Conservation (phyloP, 2,329 filamentous ascomycete species). For the Arachnopeziza araneosa region DNA sequence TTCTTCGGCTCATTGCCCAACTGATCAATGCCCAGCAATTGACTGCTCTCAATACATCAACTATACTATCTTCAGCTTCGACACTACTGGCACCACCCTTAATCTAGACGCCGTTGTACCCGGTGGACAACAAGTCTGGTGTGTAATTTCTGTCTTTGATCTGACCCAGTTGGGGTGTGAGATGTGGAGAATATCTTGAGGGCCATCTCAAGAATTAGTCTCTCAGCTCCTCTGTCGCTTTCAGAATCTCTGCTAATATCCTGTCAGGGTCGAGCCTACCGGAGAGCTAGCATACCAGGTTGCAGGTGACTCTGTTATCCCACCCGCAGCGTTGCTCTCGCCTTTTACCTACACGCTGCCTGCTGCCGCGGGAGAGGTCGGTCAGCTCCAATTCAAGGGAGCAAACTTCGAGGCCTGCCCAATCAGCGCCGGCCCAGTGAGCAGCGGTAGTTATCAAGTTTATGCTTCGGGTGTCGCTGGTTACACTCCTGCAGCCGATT, state of each 20-base stretch:
- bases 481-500: not conserved
- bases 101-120: not conserved
- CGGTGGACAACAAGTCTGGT: not conserved
- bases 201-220: not conserved
- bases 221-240: not conserved
- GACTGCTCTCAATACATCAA: not conserved
- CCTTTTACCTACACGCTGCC: not conserved
- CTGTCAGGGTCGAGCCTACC: not conserved
- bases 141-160: not conserved
- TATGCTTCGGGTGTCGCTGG: not conserved
- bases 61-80: not conserved
- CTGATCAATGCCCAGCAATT: not conserved
- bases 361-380: not conserved
- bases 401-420: not conserved
- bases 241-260: not conserved
- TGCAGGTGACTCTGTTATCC: not conserved
- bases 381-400: not conserved
- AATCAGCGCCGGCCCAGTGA: not conserved
- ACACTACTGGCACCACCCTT: not conserved
- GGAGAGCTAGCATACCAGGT: not conserved
- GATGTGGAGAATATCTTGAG: not conserved
- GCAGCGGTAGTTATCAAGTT: not conserved
- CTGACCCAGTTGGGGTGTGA: not conserved
- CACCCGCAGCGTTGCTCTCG: not conserved
- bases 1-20: not conserved